Evolutionary conservation across 2,329 filamentous ascomycete species (phyloP).

Genomic region (Endothia cerciana): DNA sequence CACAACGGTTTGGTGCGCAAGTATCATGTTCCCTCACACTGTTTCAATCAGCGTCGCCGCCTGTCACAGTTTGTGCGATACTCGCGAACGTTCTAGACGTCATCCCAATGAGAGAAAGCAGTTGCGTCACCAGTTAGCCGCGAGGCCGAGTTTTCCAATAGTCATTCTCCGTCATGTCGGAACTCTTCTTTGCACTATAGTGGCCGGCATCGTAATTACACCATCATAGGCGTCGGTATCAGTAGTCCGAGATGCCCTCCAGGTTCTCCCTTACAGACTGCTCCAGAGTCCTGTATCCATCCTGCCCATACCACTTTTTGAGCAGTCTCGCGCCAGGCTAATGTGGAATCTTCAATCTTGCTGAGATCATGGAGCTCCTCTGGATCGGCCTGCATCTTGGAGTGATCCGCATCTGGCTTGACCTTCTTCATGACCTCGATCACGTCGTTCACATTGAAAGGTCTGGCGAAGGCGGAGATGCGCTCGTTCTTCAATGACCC

Average conservation of each 20-base stretch:
- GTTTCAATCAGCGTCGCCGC: background rate
- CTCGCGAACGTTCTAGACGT: background rate
- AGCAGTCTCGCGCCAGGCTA: constrained; percentile 23
- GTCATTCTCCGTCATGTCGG: background rate
- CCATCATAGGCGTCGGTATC: background rate
- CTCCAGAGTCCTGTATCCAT: constrained; percentile 25
- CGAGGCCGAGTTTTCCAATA: too few species aligned
- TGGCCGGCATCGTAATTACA: background rate
- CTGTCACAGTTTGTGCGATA: background rate
- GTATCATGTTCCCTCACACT: background rate
- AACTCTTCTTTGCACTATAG: background rate
- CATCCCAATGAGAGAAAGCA: background rate
- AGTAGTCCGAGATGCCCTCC: background rate
- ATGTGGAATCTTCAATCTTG: constrained; percentile 15
- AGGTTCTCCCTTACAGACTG: constrained; percentile 20
- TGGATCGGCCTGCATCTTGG: constrained; percentile 4
- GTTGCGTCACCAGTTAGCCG: too few species aligned
- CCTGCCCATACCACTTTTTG: constrained; percentile 32
- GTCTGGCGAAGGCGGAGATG: constrained; percentile 4
- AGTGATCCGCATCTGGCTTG: constrained; percentile 5
- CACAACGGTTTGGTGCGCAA: background rate
- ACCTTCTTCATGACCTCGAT: constrained; percentile 11
- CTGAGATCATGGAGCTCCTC: constrained; percentile 13
- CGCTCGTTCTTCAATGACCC: constrained; percentile 19
- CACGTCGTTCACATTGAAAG: background rate